Percentiles rank a stretch among this genome's conserved stretches.
phyloP scores from a whole-genome alignment of 2,329 filamentous ascomycete species.

The Fusarium cicatricum region DNA sequence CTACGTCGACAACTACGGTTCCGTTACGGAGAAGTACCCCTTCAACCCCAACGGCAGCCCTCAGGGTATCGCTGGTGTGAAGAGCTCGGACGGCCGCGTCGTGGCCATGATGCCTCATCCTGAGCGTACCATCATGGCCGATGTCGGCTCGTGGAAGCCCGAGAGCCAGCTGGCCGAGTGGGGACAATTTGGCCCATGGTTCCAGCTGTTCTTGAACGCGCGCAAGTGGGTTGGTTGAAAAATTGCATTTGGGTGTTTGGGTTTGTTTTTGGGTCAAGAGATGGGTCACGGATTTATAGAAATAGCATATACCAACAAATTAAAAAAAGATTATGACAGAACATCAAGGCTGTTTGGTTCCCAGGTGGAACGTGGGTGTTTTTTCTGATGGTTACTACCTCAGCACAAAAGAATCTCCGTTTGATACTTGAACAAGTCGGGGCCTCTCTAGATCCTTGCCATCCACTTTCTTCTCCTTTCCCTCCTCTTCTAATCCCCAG shows the following conservation, averaged over 20 bases:
- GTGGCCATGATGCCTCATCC: slow-evolving; percentile 94
- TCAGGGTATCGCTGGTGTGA: slow-evolving; percentile 80
- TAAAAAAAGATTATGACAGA: not conserved
- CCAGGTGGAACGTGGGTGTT: no score
- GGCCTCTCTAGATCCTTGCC: not conserved
- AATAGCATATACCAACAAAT: not conserved
- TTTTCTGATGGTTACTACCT: not conserved
- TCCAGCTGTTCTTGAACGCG: slow-evolving; percentile 85
- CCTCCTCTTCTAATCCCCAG: slow-evolving; percentile 34
- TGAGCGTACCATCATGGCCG: slow-evolving; percentile 85
- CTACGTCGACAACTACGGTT: slow-evolving; percentile 82
- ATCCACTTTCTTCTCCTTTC: not conserved
- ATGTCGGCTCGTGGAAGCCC: slow-evolving; percentile 79
- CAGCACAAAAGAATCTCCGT: slow-evolving; percentile 28
- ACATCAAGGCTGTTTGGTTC: no score
- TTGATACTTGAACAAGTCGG: slow-evolving; percentile 17
- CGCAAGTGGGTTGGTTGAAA: slow-evolving; percentile 81
- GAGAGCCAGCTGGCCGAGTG: slow-evolving; percentile 65
- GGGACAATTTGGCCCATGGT: slow-evolving; percentile 87
- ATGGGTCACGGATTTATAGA: slow-evolving; percentile 5
- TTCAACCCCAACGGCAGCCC: slow-evolving; percentile 88
- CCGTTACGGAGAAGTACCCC: slow-evolving; percentile 83
- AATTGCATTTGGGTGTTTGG: slow-evolving; percentile 27
- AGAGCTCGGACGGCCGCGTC: slow-evolving; percentile 79
- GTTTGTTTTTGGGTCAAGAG: slow-evolving; percentile 2